Evolutionary conservation across 108 stramenopile genomes (phyloP).

Genomic region (Skeletonema marinoi): DNA sequence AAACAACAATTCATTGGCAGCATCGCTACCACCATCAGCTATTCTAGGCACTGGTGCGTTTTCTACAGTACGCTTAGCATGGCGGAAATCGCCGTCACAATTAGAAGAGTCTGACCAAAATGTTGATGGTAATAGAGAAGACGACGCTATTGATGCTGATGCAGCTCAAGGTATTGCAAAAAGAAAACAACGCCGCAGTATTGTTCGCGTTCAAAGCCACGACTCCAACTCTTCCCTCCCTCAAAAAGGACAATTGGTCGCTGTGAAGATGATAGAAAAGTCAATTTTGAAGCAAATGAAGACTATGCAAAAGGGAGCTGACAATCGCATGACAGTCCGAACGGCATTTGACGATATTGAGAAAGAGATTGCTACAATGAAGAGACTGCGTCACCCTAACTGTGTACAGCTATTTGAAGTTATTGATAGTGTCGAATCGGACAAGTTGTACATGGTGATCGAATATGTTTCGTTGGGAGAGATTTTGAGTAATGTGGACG

Average conservation of each 20-base stretch:
- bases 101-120: neutral
- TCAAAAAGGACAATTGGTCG: constrained; percentile 66
- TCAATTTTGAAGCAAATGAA: constrained; percentile 76
- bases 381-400: constrained; percentile 85
- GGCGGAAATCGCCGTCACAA: constrained; percentile 8
- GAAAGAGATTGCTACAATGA: constrained; percentile 90
- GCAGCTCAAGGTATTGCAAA: no score
- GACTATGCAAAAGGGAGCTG: constrained; percentile 58
- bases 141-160: neutral
- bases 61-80: constrained; percentile 24
- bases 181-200: constrained; percentile 21
- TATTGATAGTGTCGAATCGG: constrained; percentile 82
- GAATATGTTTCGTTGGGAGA: constrained; percentile 90
- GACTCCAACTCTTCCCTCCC: neutral
- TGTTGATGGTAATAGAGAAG: neutral
- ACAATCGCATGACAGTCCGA: constrained; percentile 53
- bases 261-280: constrained; percentile 85
- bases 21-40: constrained; percentile 16
- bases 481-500: constrained; percentile 80
- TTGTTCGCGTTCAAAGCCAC: constrained; percentile 23
- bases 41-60: constrained; percentile 26
- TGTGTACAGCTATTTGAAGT: constrained; percentile 80
- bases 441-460: constrained; percentile 85
- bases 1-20: neutral
- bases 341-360: constrained; percentile 86